Evolutionary conservation across 192 early-diverging fungal species (phyloP).

Genomic region (Coemansia sp.): DNA sequence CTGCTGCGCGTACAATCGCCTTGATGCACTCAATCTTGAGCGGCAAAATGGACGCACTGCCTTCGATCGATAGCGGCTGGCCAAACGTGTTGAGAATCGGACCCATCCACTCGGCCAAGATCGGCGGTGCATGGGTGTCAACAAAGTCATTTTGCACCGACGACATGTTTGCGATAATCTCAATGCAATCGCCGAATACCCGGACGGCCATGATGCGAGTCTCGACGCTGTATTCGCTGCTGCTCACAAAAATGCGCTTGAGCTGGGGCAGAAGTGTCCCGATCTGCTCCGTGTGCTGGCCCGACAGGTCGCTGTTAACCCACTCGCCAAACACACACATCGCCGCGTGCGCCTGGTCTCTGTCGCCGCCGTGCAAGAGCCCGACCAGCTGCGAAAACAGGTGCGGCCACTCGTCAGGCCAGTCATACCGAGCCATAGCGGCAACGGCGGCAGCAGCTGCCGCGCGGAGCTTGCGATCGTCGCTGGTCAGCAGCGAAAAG

Average conservation of each 20-base stretch:
- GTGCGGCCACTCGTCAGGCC: conserved; percentile 91
- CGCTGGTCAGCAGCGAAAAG: conserved; percentile 36
- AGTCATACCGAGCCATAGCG: conserved; percentile 87
- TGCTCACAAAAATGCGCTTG: conserved; percentile 65
- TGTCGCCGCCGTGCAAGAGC: conserved; percentile 58
- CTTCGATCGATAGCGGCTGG: conserved; percentile 36
- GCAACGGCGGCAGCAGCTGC: conserved; percentile 74
- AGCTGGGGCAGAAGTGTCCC: conserved; percentile 84
- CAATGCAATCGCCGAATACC: conserved; percentile 81
- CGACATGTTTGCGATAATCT: conserved; percentile 79
- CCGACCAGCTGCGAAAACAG: conserved; percentile 75
- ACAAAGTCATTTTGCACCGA: conserved; percentile 70
- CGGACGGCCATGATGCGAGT: conserved; percentile 73
- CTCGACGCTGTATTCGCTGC: conserved; percentile 15
- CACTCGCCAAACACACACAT: conserved; percentile 84
- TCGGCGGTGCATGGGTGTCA: conserved; percentile 67
- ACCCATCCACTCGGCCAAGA: conserved; percentile 77
- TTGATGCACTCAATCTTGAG: conserved; percentile 45
- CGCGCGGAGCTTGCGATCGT: conserved; percentile 31
- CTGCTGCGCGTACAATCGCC: conserved; percentile 28
- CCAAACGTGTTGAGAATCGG: conserved; percentile 65
- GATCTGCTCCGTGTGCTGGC: conserved; percentile 79
- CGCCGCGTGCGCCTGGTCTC: conserved; percentile 78
- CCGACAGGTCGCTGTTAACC: conserved; percentile 80
- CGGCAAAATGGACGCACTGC: conserved; percentile 24